Percentiles rank a stretch among this genome's conserved stretches.
phyloP scores from a whole-genome alignment of 441 rosid species.

The Aquilaria agallochum region DNA sequence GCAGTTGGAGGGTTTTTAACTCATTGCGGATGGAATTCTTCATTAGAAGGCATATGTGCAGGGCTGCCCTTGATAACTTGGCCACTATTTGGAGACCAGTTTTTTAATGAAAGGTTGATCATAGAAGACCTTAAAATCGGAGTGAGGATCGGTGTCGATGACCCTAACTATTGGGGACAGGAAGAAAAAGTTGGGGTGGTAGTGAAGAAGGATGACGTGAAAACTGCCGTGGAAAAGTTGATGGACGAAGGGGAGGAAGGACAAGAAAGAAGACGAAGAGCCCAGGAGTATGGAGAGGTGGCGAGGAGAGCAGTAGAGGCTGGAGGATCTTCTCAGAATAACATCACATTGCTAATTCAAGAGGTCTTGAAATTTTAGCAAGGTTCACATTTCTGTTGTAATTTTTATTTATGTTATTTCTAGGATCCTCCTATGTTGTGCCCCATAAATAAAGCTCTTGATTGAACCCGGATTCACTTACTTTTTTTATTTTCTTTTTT shows the following conservation, averaged over 20 bases:
- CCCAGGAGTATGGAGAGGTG: conserved; percentile 18
- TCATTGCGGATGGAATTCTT: conserved; percentile 42
- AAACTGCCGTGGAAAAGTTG: conserved; percentile 17
- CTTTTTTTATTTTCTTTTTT: no score
- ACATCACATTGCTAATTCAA: conserved; percentile 22
- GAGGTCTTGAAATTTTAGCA: conserved; percentile 5
- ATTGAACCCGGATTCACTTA: no score
- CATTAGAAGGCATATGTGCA: conserved; percentile 24
- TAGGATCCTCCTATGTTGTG: no score
- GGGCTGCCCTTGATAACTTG: conserved; percentile 33
- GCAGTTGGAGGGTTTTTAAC: conserved; percentile 50
- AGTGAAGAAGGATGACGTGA: conserved; percentile 27
- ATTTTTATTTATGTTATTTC: no score
- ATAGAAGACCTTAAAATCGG: conserved; percentile 33
- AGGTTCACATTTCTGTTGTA: no score
- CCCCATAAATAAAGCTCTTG: no score
- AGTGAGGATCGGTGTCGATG: conserved; percentile 29
- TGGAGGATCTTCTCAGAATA: conserved; percentile 38
- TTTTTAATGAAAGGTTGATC: conserved; percentile 27
- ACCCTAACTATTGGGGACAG: conserved; percentile 26
- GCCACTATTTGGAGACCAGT: conserved; percentile 36
- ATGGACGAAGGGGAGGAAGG: conserved; percentile 30
- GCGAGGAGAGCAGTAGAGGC: conserved; percentile 29
- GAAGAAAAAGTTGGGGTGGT: conserved; percentile 28
- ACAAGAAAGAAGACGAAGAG: conserved; percentile 32